These are phyloP conservation scores for Beta lomatogona DNA, from an alignment of 179 eudicot species.

Conservation along the genomic window DNA sequence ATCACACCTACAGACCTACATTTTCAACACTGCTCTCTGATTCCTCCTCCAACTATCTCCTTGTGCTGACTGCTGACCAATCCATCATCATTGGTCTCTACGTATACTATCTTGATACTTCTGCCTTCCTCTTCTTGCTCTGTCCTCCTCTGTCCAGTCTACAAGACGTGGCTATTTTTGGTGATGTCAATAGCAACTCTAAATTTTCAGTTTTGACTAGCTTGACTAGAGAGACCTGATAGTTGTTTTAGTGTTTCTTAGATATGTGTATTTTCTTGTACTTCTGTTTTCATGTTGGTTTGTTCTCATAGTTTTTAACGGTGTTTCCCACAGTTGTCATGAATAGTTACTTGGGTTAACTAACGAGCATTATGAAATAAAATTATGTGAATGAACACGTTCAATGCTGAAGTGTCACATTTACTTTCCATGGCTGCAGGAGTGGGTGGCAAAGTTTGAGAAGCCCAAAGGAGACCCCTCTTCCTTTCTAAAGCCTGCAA, in stretches of 20 bases:
- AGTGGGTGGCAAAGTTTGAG: conserved; percentile 97
- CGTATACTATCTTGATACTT: no score
- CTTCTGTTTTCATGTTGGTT: background rate
- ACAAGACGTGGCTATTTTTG: no score
- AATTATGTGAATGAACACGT: background rate
- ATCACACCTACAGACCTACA: no score
- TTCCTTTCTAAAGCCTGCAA: conserved; percentile 75
- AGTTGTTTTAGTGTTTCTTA: background rate
- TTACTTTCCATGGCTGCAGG: conserved; percentile 40
- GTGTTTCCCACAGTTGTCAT: background rate
- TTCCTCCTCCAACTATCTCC: no score
- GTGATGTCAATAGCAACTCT: background rate
- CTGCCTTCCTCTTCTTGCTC: no score
- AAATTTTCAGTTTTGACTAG: background rate
- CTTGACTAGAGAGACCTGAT: background rate
- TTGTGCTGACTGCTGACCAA: no score
- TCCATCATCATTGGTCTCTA: no score
- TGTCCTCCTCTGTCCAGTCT: no score
- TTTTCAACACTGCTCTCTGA: no score
- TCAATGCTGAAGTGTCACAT: conserved; percentile 3
- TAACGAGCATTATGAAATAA: background rate
- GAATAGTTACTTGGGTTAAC: background rate
- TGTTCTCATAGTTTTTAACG: background rate
- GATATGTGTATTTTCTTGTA: background rate
- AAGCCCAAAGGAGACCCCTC: conserved; percentile 93